Conservation (phyloP, 176 grass and related monocot genomes). For the Musa beccarii region DNA sequence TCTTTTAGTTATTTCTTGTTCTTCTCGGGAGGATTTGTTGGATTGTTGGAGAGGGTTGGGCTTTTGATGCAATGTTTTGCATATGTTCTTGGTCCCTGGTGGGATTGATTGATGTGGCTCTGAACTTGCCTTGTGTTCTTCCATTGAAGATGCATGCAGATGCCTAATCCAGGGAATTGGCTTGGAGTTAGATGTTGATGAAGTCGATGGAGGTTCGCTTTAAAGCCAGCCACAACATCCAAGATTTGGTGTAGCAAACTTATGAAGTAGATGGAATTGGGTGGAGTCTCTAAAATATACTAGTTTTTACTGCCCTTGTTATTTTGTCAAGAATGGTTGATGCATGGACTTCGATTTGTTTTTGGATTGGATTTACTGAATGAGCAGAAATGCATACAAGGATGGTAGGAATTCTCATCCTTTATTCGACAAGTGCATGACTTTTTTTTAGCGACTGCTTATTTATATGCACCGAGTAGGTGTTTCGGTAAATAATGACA, state of each 20-base stretch:
- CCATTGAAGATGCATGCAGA: neutral
- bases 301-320: neutral
- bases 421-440: neutral
- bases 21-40: neutral
- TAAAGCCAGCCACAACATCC: too few species aligned
- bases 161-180: neutral
- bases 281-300: neutral
- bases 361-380: neutral
- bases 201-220: neutral
- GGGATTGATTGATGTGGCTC: too few species aligned
- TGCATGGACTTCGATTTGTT: too few species aligned
- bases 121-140: too few species aligned
- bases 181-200: neutral
- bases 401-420: neutral
- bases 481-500: neutral
- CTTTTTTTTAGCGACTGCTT: neutral
- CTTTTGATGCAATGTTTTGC: neutral
- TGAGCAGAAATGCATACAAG: neutral
- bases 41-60: neutral
- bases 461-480: neutral
- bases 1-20: neutral
- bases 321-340: neutral
- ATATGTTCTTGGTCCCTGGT: neutral
- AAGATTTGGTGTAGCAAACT: neutral
- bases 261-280: neutral